A percentile compares a stretch with the other conserved stretches of the same genome.
These are phyloP conservation scores for Pseudognaphalium luteoalbum DNA, from an alignment of 129 eudicot species.

Conservation along the genomic window DNA sequence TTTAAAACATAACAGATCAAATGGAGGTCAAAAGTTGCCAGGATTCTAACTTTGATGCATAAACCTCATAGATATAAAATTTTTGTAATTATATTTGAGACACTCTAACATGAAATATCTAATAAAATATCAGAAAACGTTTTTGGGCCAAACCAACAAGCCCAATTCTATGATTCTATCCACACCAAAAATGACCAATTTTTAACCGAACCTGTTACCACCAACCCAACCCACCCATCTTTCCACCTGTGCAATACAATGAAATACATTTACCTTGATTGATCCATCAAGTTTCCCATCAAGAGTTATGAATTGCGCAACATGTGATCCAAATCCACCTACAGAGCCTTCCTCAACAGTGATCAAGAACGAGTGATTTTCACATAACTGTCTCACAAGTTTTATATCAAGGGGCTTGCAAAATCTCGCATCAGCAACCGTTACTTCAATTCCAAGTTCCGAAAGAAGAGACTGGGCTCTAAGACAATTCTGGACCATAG, in stretches of 20 bases:
- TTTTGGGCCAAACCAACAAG: background rate
- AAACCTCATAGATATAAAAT: background rate
- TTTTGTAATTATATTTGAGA: background rate
- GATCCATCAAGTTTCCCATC: conserved; percentile 92
- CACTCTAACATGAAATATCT: background rate
- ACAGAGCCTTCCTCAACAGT: conserved; percentile 94
- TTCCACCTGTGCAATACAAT: background rate
- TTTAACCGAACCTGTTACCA: conserved; percentile 7
- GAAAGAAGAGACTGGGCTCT: conserved; percentile 80
- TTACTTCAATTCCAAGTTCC: conserved; percentile 77
- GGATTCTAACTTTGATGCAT: background rate
- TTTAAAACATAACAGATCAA: too few relatives aligned
- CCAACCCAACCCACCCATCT: conserved; percentile 2
- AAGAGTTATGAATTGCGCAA: conserved; percentile 81
- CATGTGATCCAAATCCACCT: conserved; percentile 96
- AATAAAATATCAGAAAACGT: background rate
- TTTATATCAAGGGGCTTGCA: conserved; percentile 95
- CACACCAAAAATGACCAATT: background rate
- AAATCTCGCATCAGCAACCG: conserved; percentile 95
- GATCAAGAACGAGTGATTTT: conserved; percentile 69
- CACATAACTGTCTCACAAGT: conserved; percentile 68
- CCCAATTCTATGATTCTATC: background rate
- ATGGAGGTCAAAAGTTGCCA: too few relatives aligned
- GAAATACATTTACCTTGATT: conserved; percentile 52
- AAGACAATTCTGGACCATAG: conserved; percentile 94